Evolutionary conservation across 1,284 basidiomycete species (phyloP), one percentile per base, ranked within the genome.

Genomic region (Ceratobasidium sp.): DNA sequence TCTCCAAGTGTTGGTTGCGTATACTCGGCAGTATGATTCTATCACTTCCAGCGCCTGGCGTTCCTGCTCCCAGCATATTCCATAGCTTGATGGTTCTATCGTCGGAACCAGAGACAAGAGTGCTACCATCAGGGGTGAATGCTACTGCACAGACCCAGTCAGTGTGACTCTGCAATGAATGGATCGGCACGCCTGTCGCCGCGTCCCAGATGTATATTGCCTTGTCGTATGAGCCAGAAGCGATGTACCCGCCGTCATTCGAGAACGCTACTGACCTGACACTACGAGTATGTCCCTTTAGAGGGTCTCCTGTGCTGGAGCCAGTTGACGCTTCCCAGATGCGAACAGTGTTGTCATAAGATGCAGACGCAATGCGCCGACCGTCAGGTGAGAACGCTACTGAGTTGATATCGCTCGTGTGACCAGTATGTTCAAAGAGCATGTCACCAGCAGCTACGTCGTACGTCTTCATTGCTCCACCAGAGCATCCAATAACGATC

Each of bases 371-470:
- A 18, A 53, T 53, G 18, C 13, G 90, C 64, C 90, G 88, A 4
- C 93, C 94, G 82, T 95, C 94, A 2, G 94, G 93, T 12, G 93
- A 95, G 80, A 97, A 92, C 78, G 92, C 90, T 71, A 95, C 93
- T 28, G 89, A 91, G 12, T 93, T 95, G 46, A 97, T 94, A 5
- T 93, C 3, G 10, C 28, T 39, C 10, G 0, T 1, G 26, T 78
- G 77, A 63, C 42, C 67, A 6, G 40, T 33, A 13, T 33, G 28
- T 44, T 58, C n/a, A 20, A 64, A 44, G 9, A 78, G 10, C 28
- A 20, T 51, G 9, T 1, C 18, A 9, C 58, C 23, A 10, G 56
- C 51, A 23, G 53, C 26, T 12, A n/a, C 1, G 46, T 78, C 77
- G 56, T 70, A 78, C 0, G 63, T 26, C 6, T 70, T 68, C n/a